Conservation (phyloP, 306 rosid species). For the Cotoneaster glaucophyllus region DNA sequence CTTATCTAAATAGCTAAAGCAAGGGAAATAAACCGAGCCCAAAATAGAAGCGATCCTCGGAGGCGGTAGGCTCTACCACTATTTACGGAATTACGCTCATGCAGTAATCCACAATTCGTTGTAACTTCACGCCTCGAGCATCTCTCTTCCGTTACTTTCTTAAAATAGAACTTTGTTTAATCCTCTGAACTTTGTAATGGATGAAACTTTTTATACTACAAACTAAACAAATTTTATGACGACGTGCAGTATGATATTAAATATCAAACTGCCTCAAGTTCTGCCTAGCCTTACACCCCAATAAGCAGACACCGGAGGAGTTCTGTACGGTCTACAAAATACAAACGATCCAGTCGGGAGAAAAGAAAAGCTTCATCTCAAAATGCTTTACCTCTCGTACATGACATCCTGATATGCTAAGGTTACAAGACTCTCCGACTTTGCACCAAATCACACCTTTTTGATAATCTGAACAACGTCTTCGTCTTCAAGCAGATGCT, state of each 20-base stretch:
- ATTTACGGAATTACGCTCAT: too few species aligned
- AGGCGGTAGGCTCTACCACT: too few species aligned
- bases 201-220: background rate
- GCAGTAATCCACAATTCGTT: too few species aligned
- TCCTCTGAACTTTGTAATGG: too few species aligned
- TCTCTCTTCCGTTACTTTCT: too few species aligned
- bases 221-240: background rate
- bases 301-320: background rate
- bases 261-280: constrained; percentile 23
- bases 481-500: constrained; percentile 92
- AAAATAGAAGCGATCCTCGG: too few species aligned
- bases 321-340: background rate
- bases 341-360: background rate
- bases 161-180: too few species aligned
- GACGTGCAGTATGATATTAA: constrained; percentile 13
- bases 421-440: background rate
- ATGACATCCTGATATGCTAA: background rate
- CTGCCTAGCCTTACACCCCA: constrained; percentile 10
- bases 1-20: too few species aligned
- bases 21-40: too few species aligned
- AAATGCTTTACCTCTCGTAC: background rate
- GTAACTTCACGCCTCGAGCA: too few species aligned
- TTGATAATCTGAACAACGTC: constrained; percentile 96
- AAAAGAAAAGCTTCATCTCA: background rate
- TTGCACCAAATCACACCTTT: constrained; percentile 46